Conservation (phyloP, 371 early-diverging fungal species). For the Dichotomocladium elegans region DNA sequence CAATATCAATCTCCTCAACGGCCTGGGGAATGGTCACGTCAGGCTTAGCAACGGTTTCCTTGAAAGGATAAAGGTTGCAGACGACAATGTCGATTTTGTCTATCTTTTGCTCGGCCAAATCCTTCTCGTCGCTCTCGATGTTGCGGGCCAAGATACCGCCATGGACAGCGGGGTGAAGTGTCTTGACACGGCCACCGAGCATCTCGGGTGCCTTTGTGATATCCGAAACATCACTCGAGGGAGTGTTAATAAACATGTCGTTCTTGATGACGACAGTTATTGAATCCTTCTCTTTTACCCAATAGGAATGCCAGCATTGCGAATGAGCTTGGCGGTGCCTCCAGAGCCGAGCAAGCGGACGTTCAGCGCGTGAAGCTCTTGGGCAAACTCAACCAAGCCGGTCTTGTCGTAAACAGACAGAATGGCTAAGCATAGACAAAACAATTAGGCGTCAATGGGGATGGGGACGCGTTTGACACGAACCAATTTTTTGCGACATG, state of each 20-base stretch:
- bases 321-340: conserved; percentile 89
- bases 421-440: conserved; percentile 55
- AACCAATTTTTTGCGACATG: conserved; percentile 18
- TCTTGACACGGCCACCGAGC: conserved; percentile 98
- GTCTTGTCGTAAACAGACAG: conserved; percentile 98
- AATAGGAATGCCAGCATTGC: conserved; percentile 87
- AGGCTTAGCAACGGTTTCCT: conserved; percentile 85
- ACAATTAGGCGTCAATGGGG: too few species aligned
- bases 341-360: conserved; percentile 92
- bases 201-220: conserved; percentile 98
- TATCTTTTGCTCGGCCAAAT: conserved; percentile 85
- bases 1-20: conserved; percentile 97
- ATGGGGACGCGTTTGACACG: neutral
- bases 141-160: conserved; percentile 96
- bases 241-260: conserved; percentile 3
- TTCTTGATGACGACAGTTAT: conserved; percentile 1
- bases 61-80: conserved; percentile 97
- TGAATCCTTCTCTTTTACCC: conserved; percentile 55
- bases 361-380: conserved; percentile 69
- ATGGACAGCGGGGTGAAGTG: conserved; percentile 97
- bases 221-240: conserved; percentile 86
- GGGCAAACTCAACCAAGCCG: conserved; percentile 87
- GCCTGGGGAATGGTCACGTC: conserved; percentile 91
- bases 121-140: conserved; percentile 80
- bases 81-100: conserved; percentile 92